These are phyloP conservation scores for Boechera stricta DNA, from an alignment of 345 rosid genomes.

Conservation along the genomic window DNA sequence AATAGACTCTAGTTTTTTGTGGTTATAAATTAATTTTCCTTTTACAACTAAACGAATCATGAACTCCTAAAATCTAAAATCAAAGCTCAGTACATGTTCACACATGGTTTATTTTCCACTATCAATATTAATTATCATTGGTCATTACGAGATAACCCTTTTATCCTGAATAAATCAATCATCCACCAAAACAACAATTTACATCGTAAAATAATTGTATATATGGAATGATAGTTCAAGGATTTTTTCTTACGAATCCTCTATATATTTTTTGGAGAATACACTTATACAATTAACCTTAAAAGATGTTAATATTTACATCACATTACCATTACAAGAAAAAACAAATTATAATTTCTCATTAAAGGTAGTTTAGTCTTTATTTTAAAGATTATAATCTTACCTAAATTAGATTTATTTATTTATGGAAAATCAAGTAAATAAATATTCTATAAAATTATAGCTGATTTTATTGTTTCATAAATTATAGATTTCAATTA, in stretches of 20 bases:
- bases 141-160: constrained; percentile 16
- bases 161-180: background rate
- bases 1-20: constrained; percentile 28
- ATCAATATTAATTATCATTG: background rate
- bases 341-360: too few relatives aligned
- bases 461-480: too few relatives aligned
- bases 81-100: constrained; percentile 35
- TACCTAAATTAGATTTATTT: too few relatives aligned
- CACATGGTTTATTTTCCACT: constrained; percentile 33
- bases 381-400: too few relatives aligned
- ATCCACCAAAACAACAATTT: background rate
- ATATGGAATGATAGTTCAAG: background rate
- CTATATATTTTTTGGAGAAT: too few relatives aligned
- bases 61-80: constrained; percentile 15
- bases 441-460: too few relatives aligned
- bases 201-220: background rate
- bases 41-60: constrained; percentile 41
- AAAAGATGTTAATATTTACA: too few relatives aligned
- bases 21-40: constrained; percentile 42
- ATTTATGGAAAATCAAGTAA: too few relatives aligned
- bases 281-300: too few relatives aligned
- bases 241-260: background rate
- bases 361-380: too few relatives aligned
- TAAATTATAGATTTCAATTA: too few relatives aligned
- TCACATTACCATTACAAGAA: too few relatives aligned